These are phyloP conservation scores for Botryotinia globosa DNA, from an alignment of 2,329 filamentous ascomycete genomes.

Conservation along the genomic window DNA sequence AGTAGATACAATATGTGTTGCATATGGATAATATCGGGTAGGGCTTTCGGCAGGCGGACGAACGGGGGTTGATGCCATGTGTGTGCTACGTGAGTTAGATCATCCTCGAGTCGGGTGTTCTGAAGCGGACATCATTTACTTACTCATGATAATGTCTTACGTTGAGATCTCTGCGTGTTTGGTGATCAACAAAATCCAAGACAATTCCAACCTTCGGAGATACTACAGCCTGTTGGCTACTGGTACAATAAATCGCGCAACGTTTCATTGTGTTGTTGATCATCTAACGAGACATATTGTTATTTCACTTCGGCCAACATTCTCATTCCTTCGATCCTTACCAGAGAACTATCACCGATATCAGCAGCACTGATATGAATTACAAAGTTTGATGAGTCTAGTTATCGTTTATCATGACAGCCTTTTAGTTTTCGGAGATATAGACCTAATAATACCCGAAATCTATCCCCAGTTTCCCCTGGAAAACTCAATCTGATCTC, in stretches of 20 bases:
- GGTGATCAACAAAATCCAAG: background rate
- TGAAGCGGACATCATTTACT: background rate
- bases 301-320: background rate
- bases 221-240: background rate
- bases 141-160: background rate
- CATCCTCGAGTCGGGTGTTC: slow-evolving; percentile 3
- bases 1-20: slow-evolving; percentile 2
- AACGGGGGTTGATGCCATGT: slow-evolving; percentile 3
- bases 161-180: background rate
- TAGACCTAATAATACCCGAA: slow-evolving; percentile 14
- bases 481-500: slow-evolving; percentile 6
- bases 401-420: background rate
- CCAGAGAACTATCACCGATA: background rate
- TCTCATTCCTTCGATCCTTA: background rate
- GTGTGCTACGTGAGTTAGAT: background rate
- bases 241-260: background rate
- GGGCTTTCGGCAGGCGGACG: slow-evolving; percentile 13
- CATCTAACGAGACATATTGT: background rate
- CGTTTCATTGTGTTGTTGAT: background rate
- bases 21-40: slow-evolving; percentile 15
- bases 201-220: background rate
- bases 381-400: background rate
- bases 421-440: slow-evolving; percentile 12
- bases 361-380: background rate
- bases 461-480: slow-evolving; percentile 4